Evolutionary conservation across 106 monocot species (phyloP), one percentile per base, ranked within the genome.

Genomic region (Platanthera guangdongensis): DNA sequence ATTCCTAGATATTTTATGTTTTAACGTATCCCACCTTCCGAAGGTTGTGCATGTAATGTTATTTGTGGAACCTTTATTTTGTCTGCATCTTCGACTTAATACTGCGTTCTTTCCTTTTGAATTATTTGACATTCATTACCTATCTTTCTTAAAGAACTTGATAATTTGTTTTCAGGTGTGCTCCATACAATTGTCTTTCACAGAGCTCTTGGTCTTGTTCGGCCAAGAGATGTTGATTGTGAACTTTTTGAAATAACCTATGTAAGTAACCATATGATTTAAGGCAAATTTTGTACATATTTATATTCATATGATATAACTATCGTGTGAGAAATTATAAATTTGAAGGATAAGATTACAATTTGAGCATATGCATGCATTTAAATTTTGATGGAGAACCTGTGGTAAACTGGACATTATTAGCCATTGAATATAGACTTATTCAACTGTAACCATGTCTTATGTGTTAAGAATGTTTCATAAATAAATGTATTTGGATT

Each of bases 241-340:
- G 97, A 97, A 72, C 87, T 91, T 51, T 94, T 97, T 77, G 97
- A 97, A 52, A 94, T 97, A 48, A 97, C 94, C 54, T 97, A 97
- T 85, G 97, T 99, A 71, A 91, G 93, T 81, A 67, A 67, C 76
- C 2, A 12, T 30, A 48, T 15, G 11, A 16, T 48, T 46, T 46
- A 47, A 6, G 70, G 45, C 47, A 7, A 70, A 47, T 48, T 70
- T 68, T 68, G 47, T 48, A 47, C 5, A 22, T 19, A 16, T 70
- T 70, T 47, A 9, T 65, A 65, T 65, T 10, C 12, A 10, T 65
- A 11, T 10, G 10, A 30, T 19, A 32, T 32, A 8, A 65, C 32
- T 65, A 1, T 65, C 11, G 30, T 30, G 32, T 9, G 32, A 65
- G 65, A 32, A 65, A 3, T 32, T 63, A 25, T 6, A 25, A 9